Base-by-base conservation (phyloP, 2,329 filamentous ascomycete genomes). In the Fusarium sp. region DNA sequence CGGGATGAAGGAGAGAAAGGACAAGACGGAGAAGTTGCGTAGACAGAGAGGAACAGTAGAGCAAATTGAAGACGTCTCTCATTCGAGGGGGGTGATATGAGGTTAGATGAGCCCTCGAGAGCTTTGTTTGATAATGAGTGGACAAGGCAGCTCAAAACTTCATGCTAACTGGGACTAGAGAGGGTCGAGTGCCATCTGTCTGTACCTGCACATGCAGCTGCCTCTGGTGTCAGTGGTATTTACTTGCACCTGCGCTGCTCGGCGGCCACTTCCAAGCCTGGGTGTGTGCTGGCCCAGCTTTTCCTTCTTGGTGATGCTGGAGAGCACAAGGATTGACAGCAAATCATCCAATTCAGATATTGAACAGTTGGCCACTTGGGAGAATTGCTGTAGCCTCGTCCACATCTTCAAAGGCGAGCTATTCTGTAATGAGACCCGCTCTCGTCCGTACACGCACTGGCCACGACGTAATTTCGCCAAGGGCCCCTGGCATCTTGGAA, bases 381-480 rank as follows among this genome's bases (percentile, higher is more conserved):
- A 53, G 33, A 59, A 55, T 66, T 27, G 27, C 31, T 54, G 35
- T n/a, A 68, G 44, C 33, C 49, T 69, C 65, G 49, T 53, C 27
- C 38, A 58, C 47, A 67, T 62, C 41, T 67, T 29, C 41, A 68
- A 49, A 53, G 46, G 55, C 46, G 41, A 49, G 61, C 42, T 67
- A 57, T 68, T 55, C 60, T 76, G 72, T 74, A 72, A 74, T 77
- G 68, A 76, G 75, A 75, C 75, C 75, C 75, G 75, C 73, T 69
- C 68, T 67, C 49, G 42, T 73, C 57, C 54, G 53, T 67, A 74
- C 67, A 65, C 70, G 73, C 73, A 77, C 72, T 74, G 74, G 62
- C 63, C 69, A 72, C 74, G 70, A 74, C 68, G 74, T 76, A 77
- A 77, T 77, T 69, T 77, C 75, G 70, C 59, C 73, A 77, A 68